Evolutionary conservation across 2,329 filamentous ascomycete genomes (phyloP).

Genomic region (Aureobasidium sp.): DNA sequence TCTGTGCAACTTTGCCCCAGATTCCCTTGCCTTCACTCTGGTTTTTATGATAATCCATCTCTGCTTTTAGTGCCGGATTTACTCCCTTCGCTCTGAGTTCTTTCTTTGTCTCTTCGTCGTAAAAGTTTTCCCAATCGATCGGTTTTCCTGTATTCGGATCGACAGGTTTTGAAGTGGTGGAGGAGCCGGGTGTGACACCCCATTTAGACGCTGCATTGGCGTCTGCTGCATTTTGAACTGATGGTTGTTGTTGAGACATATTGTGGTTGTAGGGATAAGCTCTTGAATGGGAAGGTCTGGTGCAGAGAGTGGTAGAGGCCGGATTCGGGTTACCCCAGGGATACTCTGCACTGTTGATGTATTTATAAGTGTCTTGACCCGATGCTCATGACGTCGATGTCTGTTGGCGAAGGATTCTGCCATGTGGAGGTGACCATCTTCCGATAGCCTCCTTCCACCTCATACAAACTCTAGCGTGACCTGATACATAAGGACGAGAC

Average conservation of each 20-base stretch:
- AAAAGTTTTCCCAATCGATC: constrained; percentile 14
- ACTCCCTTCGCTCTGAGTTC: constrained; percentile 18
- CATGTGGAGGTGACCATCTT: not conserved
- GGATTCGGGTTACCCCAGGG: not conserved
- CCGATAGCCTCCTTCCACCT: not conserved
- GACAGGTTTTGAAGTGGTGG: not conserved
- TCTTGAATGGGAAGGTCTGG: not conserved
- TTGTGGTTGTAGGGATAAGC: not conserved
- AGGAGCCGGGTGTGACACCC: constrained; percentile 15
- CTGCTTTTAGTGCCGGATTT: constrained; percentile 19
- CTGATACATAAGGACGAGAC: too few species aligned
- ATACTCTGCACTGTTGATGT: not conserved
- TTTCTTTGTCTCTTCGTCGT: constrained; percentile 16
- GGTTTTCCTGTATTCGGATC: constrained; percentile 4
- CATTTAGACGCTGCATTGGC: constrained; percentile 15
- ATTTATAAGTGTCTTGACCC: not conserved
- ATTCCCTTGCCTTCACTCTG: constrained; percentile 9
- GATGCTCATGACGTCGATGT: not conserved
- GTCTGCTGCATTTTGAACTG: not conserved
- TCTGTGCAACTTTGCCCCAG: constrained; percentile 18
- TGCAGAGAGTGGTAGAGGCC: not conserved
- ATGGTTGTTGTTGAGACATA: not conserved
- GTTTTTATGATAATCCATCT: constrained; percentile 17
- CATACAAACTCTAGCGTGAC: not conserved
- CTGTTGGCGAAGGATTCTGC: not conserved